A percentile compares a stretch with the other conserved stretches of the same genome.
Conservation (phyloP, 2,329 filamentous ascomycete species). For the Penicillium sp. region DNA sequence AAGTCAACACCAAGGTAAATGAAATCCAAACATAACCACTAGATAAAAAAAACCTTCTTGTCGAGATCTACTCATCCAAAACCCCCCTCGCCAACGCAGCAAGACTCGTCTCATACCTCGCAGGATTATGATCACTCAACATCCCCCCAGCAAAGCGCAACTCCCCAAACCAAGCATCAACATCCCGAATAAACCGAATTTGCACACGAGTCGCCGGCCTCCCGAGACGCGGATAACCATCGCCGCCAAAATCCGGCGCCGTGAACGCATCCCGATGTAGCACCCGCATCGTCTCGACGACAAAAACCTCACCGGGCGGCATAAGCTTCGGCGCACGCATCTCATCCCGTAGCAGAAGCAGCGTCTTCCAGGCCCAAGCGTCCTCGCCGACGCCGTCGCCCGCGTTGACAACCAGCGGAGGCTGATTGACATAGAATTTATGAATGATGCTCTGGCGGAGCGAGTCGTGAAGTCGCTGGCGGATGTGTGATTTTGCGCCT, state of each 20-base stretch:
- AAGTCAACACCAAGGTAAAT: background rate
- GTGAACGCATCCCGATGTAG: conserved; percentile 66
- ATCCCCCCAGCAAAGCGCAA: conserved; percentile 70
- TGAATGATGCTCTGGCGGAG: conserved; percentile 62
- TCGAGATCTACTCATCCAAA: conserved; percentile 39
- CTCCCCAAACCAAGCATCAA: conserved; percentile 68
- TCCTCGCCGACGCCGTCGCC: conserved; percentile 59
- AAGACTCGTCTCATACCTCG: conserved; percentile 68
- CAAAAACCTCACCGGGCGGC: conserved; percentile 74
- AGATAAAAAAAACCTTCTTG: too few relatives aligned
- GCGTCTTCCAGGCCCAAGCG: conserved; percentile 66
- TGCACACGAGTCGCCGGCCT: conserved; percentile 67
- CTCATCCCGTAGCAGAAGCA: conserved; percentile 64
- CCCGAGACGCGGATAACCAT: conserved; percentile 53
- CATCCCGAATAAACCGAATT: conserved; percentile 68
- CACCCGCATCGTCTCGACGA: conserved; percentile 66
- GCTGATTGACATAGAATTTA: conserved; percentile 58
- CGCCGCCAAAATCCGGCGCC: conserved; percentile 34
- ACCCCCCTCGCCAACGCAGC: conserved; percentile 55
- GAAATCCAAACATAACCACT: background rate
- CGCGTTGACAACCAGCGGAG: conserved; percentile 45
- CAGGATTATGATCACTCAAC: conserved; percentile 74
- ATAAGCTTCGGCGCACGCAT: conserved; percentile 70
- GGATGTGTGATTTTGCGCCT: conserved; percentile 65
- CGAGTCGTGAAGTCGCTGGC: conserved; percentile 64